Conservation (phyloP, 23 red algal species). For the Gracilaria vermiculophylla region DNA sequence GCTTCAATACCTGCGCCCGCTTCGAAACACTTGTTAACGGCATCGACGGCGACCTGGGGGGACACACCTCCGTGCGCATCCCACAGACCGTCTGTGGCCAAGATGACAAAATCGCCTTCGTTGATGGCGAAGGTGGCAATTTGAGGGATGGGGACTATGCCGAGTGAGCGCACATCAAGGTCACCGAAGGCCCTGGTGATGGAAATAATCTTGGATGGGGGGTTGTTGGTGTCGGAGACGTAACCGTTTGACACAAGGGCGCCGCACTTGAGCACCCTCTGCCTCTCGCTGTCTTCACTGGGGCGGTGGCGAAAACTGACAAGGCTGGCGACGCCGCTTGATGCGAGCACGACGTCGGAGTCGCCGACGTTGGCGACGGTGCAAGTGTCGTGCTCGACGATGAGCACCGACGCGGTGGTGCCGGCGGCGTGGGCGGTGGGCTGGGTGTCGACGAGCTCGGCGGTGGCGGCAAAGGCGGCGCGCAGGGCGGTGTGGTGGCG, state of each 20-base stretch:
- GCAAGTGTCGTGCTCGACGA: constrained; percentile 2
- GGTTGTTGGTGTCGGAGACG: constrained; percentile 6
- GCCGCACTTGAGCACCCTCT: constrained; percentile 11
- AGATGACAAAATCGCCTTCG: constrained; percentile 57
- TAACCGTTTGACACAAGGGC: constrained; percentile 18
- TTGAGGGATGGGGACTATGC: constrained; percentile 11
- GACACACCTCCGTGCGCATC: constrained; percentile 59
- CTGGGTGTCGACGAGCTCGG: constrained; percentile 27
- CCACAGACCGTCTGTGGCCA: constrained; percentile 69
- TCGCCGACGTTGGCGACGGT: constrained; percentile 50
- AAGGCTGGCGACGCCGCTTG: background rate
- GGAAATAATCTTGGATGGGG: constrained; percentile 25
- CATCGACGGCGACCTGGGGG: constrained; percentile 26
- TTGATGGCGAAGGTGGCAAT: constrained; percentile 8
- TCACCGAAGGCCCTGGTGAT: constrained; percentile 62
- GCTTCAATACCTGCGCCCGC: background rate
- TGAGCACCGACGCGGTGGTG: constrained; percentile 3
- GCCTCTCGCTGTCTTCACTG: background rate
- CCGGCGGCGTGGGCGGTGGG: constrained; percentile 2
- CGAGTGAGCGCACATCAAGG: constrained; percentile 33
- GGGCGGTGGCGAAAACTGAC: background rate
- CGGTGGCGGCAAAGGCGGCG: constrained; percentile 32
- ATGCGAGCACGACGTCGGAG: constrained; percentile 15
- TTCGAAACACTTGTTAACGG: background rate
- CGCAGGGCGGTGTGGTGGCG: constrained; percentile 20